Evolutionary conservation across 768 basidiomycete species (phyloP).

Genomic region (Calocybe cyanea): DNA sequence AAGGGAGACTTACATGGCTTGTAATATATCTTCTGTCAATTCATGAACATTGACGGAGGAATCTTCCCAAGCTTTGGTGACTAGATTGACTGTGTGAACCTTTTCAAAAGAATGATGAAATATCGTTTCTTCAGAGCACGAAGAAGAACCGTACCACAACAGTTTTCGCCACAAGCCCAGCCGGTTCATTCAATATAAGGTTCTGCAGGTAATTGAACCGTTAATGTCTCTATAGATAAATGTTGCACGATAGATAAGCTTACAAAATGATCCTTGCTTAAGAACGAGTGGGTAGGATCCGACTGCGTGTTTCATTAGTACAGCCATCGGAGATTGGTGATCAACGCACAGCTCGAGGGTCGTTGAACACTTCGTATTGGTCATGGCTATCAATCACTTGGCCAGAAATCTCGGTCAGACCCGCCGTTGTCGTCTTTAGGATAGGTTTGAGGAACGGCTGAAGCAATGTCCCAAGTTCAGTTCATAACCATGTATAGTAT

Average conservation of each 20-base stretch:
- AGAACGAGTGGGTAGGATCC: conserved; percentile 85
- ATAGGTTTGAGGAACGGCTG: conserved; percentile 81
- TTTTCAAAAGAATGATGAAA: conserved; percentile 18
- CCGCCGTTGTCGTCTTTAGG: conserved; percentile 62
- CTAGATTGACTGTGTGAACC: conserved; percentile 62
- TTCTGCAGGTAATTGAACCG: conserved; percentile 41
- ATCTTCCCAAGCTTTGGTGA: conserved; percentile 84
- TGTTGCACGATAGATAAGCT: conserved; percentile 21
- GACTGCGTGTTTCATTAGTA: conserved; percentile 38
- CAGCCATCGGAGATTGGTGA: conserved; percentile 13
- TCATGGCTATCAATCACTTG: conserved; percentile 79
- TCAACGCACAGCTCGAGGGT: conserved; percentile 63
- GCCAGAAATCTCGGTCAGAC: conserved; percentile 59
- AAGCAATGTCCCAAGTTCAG: neutral
- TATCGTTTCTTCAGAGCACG: neutral
- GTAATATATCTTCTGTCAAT: conserved; percentile 58
- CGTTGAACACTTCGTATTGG: conserved; percentile 86
- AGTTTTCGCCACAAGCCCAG: conserved; percentile 67
- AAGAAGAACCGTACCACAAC: conserved; percentile 47
- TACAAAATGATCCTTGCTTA: conserved; percentile 88
- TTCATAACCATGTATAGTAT: neutral
- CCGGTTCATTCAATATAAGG: conserved; percentile 78
- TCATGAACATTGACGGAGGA: conserved; percentile 50
- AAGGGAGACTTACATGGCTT: conserved; percentile 51
- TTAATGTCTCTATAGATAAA: neutral